A percentile compares a stretch with the other conserved stretches of the same genome.
Evolutionary conservation across 2,329 filamentous ascomycete genomes (phyloP).

Genomic region (Lachnellula occidentalis): DNA sequence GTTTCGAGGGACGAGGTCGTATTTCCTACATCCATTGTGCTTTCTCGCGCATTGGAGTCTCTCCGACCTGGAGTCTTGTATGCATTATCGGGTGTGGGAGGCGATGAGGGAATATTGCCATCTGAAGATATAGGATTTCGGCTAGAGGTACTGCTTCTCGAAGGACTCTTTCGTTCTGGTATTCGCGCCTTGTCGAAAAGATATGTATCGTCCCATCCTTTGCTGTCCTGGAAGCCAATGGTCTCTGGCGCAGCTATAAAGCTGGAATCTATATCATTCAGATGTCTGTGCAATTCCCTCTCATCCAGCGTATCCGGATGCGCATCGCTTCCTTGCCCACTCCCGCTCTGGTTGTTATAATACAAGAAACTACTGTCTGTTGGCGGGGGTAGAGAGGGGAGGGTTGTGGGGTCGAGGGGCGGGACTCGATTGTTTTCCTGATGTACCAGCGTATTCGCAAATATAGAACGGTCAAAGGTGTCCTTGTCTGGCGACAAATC

Average conservation of each 20-base stretch:
- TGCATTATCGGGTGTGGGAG: slow-evolving; percentile 23
- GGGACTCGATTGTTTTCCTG: slow-evolving; percentile 18
- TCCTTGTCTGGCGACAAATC: slow-evolving; percentile 24
- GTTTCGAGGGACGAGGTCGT: slow-evolving; percentile 48
- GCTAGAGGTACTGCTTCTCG: not conserved
- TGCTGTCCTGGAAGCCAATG: slow-evolving; percentile 39
- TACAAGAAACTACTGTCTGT: slow-evolving; percentile 26
- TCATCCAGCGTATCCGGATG: slow-evolving; percentile 27
- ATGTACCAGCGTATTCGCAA: slow-evolving; percentile 14
- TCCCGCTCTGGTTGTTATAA: slow-evolving; percentile 19
- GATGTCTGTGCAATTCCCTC: slow-evolving; percentile 37
- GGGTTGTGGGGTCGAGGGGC: slow-evolving; percentile 20
- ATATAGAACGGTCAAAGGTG: slow-evolving; percentile 23
- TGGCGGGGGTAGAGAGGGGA: slow-evolving; percentile 25
- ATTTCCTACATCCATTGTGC: slow-evolving; percentile 28
- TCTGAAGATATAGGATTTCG: not conserved
- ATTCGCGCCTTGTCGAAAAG: slow-evolving; percentile 43
- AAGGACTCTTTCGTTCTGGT: not conserved
- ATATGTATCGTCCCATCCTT: slow-evolving; percentile 53
- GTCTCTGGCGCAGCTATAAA: slow-evolving; percentile 56
- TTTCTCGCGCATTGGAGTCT: slow-evolving; percentile 13
- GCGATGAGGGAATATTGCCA: slow-evolving; percentile 11
- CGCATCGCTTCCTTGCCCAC: slow-evolving; percentile 21
- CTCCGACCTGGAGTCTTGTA: slow-evolving; percentile 24
- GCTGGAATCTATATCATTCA: slow-evolving; percentile 61